phyloP scores from a whole-genome alignment of 352 stramenopile genomes.

The Phytophthora pluvialis region DNA sequence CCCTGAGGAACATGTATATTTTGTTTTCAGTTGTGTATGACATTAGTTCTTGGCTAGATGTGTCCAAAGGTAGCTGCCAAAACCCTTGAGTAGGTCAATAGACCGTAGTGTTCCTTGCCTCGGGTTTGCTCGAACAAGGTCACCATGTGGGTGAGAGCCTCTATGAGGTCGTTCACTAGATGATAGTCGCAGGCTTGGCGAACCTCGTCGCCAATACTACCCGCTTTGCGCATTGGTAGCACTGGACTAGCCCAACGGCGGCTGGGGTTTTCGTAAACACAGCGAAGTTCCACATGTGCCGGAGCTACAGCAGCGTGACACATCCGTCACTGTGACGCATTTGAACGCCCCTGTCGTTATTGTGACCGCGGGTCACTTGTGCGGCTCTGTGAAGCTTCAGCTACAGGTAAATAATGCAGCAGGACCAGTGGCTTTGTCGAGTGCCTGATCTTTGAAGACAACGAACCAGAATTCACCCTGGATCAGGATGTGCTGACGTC shows the following conservation, averaged over 20 bases:
- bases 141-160: neutral
- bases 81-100: neutral
- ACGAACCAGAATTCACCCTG: neutral
- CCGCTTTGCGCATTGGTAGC: neutral
- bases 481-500: neutral
- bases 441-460: neutral
- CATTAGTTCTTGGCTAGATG: neutral
- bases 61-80: neutral
- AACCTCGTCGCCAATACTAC: neutral
- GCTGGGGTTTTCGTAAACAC: neutral
- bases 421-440: neutral
- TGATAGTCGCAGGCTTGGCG: neutral
- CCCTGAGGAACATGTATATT: neutral
- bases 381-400: neutral
- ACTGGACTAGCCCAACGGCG: neutral
- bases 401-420: neutral
- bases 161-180: neutral
- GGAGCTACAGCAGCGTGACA: neutral
- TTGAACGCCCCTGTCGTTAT: neutral
- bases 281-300: neutral
- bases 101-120: neutral
- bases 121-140: neutral
- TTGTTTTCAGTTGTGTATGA: neutral
- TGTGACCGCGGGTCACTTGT: neutral
- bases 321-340: neutral